A percentile compares a stretch with the other conserved stretches of the same genome.
These are phyloP conservation scores for Thraustochytrium striatum DNA, from an alignment of 352 stramenopile species.

Conservation along the genomic window DNA sequence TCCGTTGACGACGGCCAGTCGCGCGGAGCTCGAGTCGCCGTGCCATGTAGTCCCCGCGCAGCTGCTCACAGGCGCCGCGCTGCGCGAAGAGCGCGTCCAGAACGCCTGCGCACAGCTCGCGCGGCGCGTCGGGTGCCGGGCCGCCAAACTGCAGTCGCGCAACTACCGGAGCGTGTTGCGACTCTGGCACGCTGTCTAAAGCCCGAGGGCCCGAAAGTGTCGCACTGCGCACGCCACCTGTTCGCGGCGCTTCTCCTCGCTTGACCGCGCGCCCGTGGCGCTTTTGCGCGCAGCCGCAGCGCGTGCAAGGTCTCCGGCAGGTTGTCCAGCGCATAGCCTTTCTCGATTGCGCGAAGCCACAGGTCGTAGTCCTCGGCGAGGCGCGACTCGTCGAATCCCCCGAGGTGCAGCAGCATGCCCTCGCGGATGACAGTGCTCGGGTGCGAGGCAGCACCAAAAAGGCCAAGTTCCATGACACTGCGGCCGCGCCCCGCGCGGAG, in stretches of 20 bases:
- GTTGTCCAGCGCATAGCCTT: conserved; percentile 54
- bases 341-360: conserved; percentile 64
- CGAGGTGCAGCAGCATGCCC: conserved; percentile 50
- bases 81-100: too few species aligned
- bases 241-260: conserved; percentile 52
- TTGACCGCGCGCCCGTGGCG: conserved; percentile 47
- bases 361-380: conserved; percentile 74
- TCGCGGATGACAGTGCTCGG: conserved; percentile 71
- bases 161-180: too few species aligned
- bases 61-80: too few species aligned
- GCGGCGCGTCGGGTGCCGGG: too few species aligned
- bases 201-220: too few species aligned
- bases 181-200: too few species aligned
- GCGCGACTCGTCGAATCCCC: conserved; percentile 60
- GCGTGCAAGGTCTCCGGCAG: conserved; percentile 63
- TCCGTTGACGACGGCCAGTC: too few species aligned
- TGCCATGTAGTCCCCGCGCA: too few species aligned
- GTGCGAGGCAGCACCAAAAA: conserved; percentile 74
- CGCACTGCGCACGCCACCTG: too few species aligned
- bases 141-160: too few species aligned
- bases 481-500: conserved; percentile 61
- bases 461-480: conserved; percentile 67
- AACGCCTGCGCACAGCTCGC: too few species aligned
- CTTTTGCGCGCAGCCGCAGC: conserved; percentile 63
- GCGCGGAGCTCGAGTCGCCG: too few species aligned